Conservation (phyloP, 805 yeast genomes). For the Grigorovia humatica region DNA sequence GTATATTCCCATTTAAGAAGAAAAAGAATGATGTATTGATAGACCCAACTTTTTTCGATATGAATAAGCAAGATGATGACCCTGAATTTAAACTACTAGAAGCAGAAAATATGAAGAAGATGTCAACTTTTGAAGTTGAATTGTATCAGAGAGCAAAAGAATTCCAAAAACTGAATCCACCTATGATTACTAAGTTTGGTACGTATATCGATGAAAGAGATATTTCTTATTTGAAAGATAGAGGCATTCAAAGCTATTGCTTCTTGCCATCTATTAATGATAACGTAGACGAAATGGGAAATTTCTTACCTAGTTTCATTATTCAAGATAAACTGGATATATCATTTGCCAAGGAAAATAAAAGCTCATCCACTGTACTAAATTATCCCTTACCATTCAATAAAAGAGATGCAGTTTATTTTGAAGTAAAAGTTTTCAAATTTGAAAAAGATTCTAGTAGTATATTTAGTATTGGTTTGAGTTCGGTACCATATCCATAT, state of each 20-base stretch:
- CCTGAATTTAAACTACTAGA: slow-evolving; percentile 18
- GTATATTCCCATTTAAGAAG: not conserved
- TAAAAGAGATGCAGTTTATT: slow-evolving; percentile 59
- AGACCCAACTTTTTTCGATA: slow-evolving; percentile 21
- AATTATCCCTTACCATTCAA: slow-evolving; percentile 31
- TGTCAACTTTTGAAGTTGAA: slow-evolving; percentile 26
- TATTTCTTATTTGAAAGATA: slow-evolving; percentile 23
- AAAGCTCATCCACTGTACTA: slow-evolving; percentile 26
- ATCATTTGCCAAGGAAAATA: slow-evolving; percentile 22
- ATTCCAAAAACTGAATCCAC: slow-evolving; percentile 23
- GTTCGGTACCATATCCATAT: slow-evolving; percentile 64
- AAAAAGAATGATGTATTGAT: slow-evolving; percentile 18
- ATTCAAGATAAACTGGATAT: slow-evolving; percentile 29
- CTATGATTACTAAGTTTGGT: slow-evolving; percentile 24
- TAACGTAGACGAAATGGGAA: slow-evolving; percentile 24
- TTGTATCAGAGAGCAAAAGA: slow-evolving; percentile 24
- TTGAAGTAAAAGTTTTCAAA: slow-evolving; percentile 47
- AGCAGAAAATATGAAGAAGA: slow-evolving; percentile 16
- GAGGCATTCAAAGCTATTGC: slow-evolving; percentile 29
- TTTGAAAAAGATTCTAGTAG: slow-evolving; percentile 31
- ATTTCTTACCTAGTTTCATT: slow-evolving; percentile 27
- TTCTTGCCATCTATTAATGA: slow-evolving; percentile 29
- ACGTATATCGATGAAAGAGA: slow-evolving; percentile 21
- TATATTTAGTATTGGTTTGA: slow-evolving; percentile 53
- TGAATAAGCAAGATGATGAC: slow-evolving; percentile 25